These are phyloP conservation scores for Mollisiaceae sp. DNA, from an alignment of 2,329 filamentous ascomycete species.

Conservation along the genomic window DNA sequence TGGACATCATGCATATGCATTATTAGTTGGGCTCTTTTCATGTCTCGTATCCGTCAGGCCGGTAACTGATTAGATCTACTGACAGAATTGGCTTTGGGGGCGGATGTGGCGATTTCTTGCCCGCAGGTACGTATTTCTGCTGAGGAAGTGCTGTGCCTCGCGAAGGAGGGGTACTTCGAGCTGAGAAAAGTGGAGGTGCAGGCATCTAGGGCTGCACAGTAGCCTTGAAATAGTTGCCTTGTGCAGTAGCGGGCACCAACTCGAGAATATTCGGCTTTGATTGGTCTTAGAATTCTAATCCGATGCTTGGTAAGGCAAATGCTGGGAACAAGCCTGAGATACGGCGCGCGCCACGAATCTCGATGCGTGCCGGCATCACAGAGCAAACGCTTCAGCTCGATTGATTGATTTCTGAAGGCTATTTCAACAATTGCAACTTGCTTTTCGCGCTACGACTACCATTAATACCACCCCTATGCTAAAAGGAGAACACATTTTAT, in stretches of 20 bases:
- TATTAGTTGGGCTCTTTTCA: neutral
- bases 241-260: constrained; percentile 3
- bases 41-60: constrained; percentile 16
- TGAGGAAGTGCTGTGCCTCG: constrained; percentile 16
- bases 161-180: constrained; percentile 15
- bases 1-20: constrained; percentile 5
- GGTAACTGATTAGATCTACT: constrained; percentile 20
- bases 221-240: constrained; percentile 16
- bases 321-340: neutral
- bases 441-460: neutral
- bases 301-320: constrained; percentile 10
- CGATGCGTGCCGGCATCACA: too few species aligned
- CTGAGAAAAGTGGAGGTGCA: neutral
- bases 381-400: neutral
- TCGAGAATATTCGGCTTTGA: neutral
- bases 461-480: neutral
- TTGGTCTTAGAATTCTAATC: neutral
- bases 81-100: constrained; percentile 18
- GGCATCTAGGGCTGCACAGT: constrained; percentile 8
- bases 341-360: too few species aligned
- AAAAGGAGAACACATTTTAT: neutral
- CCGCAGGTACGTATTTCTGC: constrained; percentile 9
- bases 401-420: neutral
- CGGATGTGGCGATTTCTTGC: constrained; percentile 10
- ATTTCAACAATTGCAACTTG: neutral